Evolutionary conservation across 176 grass and related monocot genomes (phyloP).

Genomic region (Zizania latifolia): DNA sequence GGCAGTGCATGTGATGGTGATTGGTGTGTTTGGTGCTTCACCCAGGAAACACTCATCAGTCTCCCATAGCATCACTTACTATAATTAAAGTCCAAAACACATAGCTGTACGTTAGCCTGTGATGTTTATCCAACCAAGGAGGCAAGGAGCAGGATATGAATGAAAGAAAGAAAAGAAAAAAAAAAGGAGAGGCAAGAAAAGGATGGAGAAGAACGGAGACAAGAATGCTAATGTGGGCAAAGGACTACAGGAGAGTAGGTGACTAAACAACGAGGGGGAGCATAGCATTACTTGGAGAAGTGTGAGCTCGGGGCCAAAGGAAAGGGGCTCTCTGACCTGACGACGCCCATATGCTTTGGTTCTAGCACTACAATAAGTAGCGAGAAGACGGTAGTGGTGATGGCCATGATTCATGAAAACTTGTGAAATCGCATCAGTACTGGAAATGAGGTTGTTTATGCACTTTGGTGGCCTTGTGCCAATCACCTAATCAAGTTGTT

Average conservation of each 20-base stretch:
- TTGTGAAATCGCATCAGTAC: constrained; percentile 27
- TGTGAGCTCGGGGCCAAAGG: constrained; percentile 57
- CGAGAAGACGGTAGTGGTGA: constrained; percentile 15
- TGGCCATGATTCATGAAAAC: constrained; percentile 44
- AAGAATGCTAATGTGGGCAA: constrained; percentile 36
- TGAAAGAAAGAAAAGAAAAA: constrained; percentile 7
- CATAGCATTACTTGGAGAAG: constrained; percentile 30
- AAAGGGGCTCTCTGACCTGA: constrained; percentile 40
- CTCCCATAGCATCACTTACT: constrained; percentile 32
- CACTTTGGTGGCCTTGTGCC: constrained; percentile 10
- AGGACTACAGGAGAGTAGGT: constrained; percentile 37
- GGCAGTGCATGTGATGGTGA: constrained; percentile 42
- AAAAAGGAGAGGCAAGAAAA: neutral
- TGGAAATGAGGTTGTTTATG: constrained; percentile 15
- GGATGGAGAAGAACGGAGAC: constrained; percentile 27
- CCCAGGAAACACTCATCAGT: constrained; percentile 36
- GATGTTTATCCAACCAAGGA: constrained; percentile 45
- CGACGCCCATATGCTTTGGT: constrained; percentile 50
- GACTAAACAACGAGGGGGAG: constrained; percentile 26
- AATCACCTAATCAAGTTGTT: constrained; percentile 19
- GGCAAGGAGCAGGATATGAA: constrained; percentile 19
- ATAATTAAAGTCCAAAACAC: constrained; percentile 29
- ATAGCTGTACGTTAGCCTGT: constrained; percentile 28
- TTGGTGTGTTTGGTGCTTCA: constrained; percentile 33
- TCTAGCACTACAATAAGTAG: constrained; percentile 46